Base-by-base conservation (phyloP, 2,329 filamentous ascomycete species). In the Lojkania enalia region DNA sequence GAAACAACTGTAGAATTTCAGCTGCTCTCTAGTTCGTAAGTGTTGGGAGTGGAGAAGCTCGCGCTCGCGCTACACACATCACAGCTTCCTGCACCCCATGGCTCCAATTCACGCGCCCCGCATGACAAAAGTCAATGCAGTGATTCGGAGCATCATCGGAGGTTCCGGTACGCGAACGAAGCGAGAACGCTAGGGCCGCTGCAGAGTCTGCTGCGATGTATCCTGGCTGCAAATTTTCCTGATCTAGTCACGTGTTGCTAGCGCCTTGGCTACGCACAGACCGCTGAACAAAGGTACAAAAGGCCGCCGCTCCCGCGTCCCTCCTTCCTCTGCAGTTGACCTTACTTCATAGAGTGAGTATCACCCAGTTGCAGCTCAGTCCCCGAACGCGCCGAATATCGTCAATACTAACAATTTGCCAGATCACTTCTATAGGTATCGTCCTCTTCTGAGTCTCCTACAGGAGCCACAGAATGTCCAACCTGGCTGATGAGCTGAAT, bases 361-460 rank as follows among this genome's bases (percentile, higher is more conserved):
- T n/a, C 23, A 9, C 23, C n/a, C 23, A 27, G n/a, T 9, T 9
- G 7, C n/a, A 27, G 7, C n/a, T n/a, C 23, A 27, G 7, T 27
- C 23, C 23, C 23, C 23, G 7, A 27, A 27, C 7, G 7, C 7
- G 23, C 23, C n/a, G n/a, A n/a, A n/a, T n/a, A n/a, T n/a, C n/a
- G n/a, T n/a, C n/a, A n/a, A n/a, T 41, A 36, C 53, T 49, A 42
- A 54, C 47, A 63, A 13, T 16, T 35, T 20, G 13, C 19, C 31
- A 42, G 39, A 64, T 65, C 61, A 59, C 88, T 95, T 95, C 87
- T 95, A 91, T 90, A 96, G 90, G 91, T 85, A 81, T 88, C 84
- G 84, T 90, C 87, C 81, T 80, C 81, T 84, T 89, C 88, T 94
- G 86, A 89, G 84, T 86, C 92, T 83, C 84, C 83, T 81, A 90